Conservation (phyloP, 1,284 basidiomycete species). For the Sphagnurus paluster region DNA sequence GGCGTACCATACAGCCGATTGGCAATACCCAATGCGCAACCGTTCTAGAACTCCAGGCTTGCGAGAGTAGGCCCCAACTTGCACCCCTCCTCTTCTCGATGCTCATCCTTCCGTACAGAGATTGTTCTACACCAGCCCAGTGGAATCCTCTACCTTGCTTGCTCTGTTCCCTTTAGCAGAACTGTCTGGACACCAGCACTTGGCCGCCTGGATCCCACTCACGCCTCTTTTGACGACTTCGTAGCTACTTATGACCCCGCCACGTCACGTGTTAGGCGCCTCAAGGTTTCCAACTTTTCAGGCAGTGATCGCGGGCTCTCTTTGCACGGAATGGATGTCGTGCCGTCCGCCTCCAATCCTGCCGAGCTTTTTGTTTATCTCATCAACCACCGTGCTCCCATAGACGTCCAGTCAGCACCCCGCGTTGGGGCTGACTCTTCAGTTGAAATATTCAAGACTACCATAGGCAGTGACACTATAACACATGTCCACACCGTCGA, state of each 20-base stretch:
- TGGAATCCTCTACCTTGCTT: slow-evolving; percentile 69
- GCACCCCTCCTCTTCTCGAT: background rate
- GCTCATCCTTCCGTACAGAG: slow-evolving; percentile 36
- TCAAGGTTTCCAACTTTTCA: slow-evolving; percentile 32
- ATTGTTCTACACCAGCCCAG: slow-evolving; percentile 53
- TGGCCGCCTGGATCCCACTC: slow-evolving; percentile 44
- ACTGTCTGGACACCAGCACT: slow-evolving; percentile 56
- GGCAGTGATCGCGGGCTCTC: slow-evolving; percentile 49
- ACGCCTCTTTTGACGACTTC: slow-evolving; percentile 50
- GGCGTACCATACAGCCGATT: slow-evolving; percentile 41
- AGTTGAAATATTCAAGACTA: slow-evolving; percentile 70
- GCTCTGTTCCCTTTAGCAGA: slow-evolving; percentile 55
- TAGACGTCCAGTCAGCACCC: slow-evolving; percentile 35
- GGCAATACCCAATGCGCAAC: slow-evolving; percentile 48
- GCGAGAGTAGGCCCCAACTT: slow-evolving; percentile 51
- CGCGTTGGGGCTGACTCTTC: slow-evolving; percentile 67
- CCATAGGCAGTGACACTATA: slow-evolving; percentile 42
- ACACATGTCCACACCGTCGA: slow-evolving; percentile 59
- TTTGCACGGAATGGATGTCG: slow-evolving; percentile 74
- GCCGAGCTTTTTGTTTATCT: slow-evolving; percentile 64
- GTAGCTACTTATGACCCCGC: slow-evolving; percentile 61
- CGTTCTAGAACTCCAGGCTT: slow-evolving; percentile 57
- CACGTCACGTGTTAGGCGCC: slow-evolving; percentile 14
- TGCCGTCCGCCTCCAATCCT: slow-evolving; percentile 48
- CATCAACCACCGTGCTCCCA: slow-evolving; percentile 61